Base-by-base conservation (phyloP, 441 rosid genomes). In the Adansonia gregorii region DNA sequence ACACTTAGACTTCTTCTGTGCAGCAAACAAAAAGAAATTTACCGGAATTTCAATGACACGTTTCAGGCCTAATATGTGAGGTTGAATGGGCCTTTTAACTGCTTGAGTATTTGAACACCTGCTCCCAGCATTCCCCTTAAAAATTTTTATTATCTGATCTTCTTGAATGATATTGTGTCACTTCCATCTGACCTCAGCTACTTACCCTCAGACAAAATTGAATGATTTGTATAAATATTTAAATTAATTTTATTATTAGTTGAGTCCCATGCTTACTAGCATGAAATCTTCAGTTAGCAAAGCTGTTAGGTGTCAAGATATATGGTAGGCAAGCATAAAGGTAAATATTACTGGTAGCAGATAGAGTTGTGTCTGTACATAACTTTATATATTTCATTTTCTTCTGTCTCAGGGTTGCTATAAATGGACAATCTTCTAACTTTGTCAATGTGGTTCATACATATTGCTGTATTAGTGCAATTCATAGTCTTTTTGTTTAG, bases 191-290 rank as follows among this genome's bases (percentile, higher is more conserved):
- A 70, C 45, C 45, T 51, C 43, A 49, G 58, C 51, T 51, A 51
- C 10, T 27, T 27, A 24, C 54, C 19, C 17, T 52, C 45, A 3
- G 27, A 31, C 7, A 31, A 52, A 52, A 15, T 14, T n/a, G 74
- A 71, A 71, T 71, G 31, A 52, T 15, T 54, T 71, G 48, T 54
- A 15, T n/a, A 71, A 9, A 41, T 52, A 52, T n/a, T 51, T 51
- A 70, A 8, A 49, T 69, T 6, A 27, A 27, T 27, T 27, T 27
- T 27, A 27, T 27, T 27, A 27, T 27, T 27, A 27, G 2, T 27
- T 61, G 2, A 54, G 20, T 19, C 31, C 27, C 31, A 35, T 54
- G 48, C 49, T 9, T 17, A 45, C 9, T 35, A 72, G 9, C 51
- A n/a, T 72, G 64, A 27, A 27, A 27, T 27, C 35, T 72, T 9